Evolutionary conservation across 495 filamentous ascomycete genomes (phyloP), one percentile per base, ranked within the genome.

Genomic region (Podospora appendiculata): DNA sequence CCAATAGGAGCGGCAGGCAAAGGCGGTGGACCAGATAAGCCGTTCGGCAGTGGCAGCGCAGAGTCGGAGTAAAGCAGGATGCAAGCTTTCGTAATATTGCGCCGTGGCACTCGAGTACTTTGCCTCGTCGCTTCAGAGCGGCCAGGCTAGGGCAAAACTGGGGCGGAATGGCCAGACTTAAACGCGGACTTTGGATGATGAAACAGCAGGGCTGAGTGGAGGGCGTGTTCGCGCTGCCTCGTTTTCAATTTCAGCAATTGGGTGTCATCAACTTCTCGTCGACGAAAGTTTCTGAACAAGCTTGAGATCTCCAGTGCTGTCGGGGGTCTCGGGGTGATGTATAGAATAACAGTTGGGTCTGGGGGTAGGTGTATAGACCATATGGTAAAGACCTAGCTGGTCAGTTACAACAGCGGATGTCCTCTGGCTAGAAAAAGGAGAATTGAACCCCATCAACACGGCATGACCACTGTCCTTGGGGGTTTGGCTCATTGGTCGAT

Each of bases 401-500:
- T 25, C 25, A 25, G 5, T 25, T 25, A 25, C 5, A 25, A 25
- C 5, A 25, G 25, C 25, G 25, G 25, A 25, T 25, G 25, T 25
- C 5, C 25, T 25, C 25, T 5, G 25, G 25, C 2, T 25, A 2
- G 5, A 25, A 25, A 25, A 25, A 25, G 25, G 25, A 25, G 25
- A 25, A 41, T 35, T 50, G 43, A 41, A 43, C 47, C 32, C 38
- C 40, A 41, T 47, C 38, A 36, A 7, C 38, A 35, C 41, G 43
- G 54, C 59, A 62, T 53, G 57, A 53, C 42, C 47, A 41, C 42
- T 49, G 52, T 51, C 14, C 38, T 36, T 45, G 45, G 32, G 38
- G 16, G 41, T n/a, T 47, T 17, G 48, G 48, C 33, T 41, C 44
- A 64, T 62, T 60, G 61, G 61, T 41, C 48, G 38, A 50, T 46